Evolutionary conservation across 1,139 yeast genomes (phyloP), one percentile per base, ranked within the genome.

Genomic region (Suhomyces kunorum): DNA sequence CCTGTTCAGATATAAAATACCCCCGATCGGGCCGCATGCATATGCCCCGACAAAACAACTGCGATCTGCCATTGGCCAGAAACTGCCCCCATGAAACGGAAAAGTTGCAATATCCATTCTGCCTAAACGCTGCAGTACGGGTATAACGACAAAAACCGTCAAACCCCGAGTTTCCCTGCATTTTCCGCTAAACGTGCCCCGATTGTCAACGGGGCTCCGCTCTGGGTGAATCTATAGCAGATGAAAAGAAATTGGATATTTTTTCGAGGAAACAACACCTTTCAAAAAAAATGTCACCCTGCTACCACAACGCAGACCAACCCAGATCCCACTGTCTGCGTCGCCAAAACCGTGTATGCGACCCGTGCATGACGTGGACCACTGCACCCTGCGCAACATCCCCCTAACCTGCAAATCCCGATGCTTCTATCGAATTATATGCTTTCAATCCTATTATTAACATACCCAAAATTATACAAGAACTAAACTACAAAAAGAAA

Each of bases 401-500:
- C n/a, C n/a, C n/a, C n/a, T n/a, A n/a, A n/a, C n/a, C n/a, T n/a
- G n/a, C n/a, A n/a, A n/a, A n/a, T n/a, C n/a, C n/a, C n/a, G n/a
- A n/a, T n/a, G n/a, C n/a, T n/a, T n/a, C n/a, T n/a, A n/a, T n/a
- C n/a, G n/a, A 20, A 9, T 20, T 9, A 20, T n/a, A 17, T 28
- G 15, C n/a, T 28, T 29, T 29, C 24, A 29, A 19, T 29, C 32
- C 32, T n/a, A n/a, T 20, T 20, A 19, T 29, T 18, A 29, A 17
- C 20, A 22, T 31, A 32, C 34, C 34, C 34, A 32, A 23, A 32
- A 20, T 32, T 32, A 32, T 32, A 32, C 34, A 32, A 32, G 36
- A 33, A 33, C 19, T 33, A 33, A 33, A 33, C 19, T 33, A 71
- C 51, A 72, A 65, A 53, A 68, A 68, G 52, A 74, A 74, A 49